Evolutionary conservation across 257 asterid species (phyloP), one percentile per base, ranked within the genome.

Genomic region (Verbena officinalis): DNA sequence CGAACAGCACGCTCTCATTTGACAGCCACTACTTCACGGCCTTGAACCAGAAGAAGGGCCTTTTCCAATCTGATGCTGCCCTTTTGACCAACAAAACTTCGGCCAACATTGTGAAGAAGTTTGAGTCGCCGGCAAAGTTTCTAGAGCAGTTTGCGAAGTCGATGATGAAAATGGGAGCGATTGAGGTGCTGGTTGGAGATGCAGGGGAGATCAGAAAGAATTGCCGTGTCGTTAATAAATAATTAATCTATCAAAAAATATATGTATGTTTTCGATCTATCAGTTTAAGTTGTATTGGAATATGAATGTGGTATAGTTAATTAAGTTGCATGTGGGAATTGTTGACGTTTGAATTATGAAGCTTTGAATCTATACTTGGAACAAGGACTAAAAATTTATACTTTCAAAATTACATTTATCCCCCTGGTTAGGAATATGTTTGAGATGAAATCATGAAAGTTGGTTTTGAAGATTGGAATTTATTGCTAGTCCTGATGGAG

Each of bases 111-210:
- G 86, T 71, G 0, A 5, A 3, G 0, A 36, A 16, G 59, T 77
- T 83, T 16, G 72, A 80, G 63, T 39, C 56, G 5, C 48, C 34
- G 20, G 13, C n/a, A 14, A 13, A 15, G 34, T 82, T 80, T 42
- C 67, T 78, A 14, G 0, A 0, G 17, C 76, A 59, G 63, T 86
- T 83, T 15, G 78, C 21, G 8, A 24, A 15, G 53, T 83, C 88
- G 22, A 86, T 86, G 84, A 14, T 65, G 68, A 83, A 79, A 39
- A 86, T 83, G 88, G 84, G 95, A 54, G 80, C 55, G 21, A 73
- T 79, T 17, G 73, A 74, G 31, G 84, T 79, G 61, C 73, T 86
- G 33, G 65, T 75, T 0, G 80, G 82, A 48, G 72, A 67, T 19
- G 70, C 46, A 7, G 83, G 88, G 8, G 83, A 81, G 67, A 70